Conservation (phyloP, 176 grass and related monocot species). For the Oryza australiensis region DNA sequence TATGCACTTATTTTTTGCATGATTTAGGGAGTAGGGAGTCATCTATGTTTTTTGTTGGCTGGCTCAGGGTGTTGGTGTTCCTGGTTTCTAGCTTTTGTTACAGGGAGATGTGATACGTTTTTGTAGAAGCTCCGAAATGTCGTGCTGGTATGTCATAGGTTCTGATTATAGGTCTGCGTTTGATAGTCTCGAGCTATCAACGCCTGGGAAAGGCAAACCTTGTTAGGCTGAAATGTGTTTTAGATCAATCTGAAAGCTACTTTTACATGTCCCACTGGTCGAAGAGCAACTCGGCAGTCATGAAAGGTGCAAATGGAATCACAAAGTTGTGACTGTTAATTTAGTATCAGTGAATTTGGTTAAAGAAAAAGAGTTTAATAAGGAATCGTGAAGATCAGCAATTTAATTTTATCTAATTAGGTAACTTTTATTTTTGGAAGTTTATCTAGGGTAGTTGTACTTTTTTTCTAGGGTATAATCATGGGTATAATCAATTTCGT, state of each 20-base stretch:
- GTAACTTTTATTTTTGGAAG: no score
- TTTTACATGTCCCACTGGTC: not conserved
- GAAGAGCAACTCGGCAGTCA: no score
- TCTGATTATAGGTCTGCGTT: not conserved
- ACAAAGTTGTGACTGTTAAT: not conserved
- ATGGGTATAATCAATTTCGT: no score
- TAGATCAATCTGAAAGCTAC: not conserved
- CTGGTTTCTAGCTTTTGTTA: not conserved
- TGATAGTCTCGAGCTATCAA: not conserved
- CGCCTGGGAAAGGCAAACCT: not conserved
- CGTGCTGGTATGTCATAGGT: not conserved
- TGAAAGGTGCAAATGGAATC: not conserved
- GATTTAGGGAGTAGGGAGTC: slow-evolving; percentile 26
- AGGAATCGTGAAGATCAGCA: no score
- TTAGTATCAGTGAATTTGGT: no score
- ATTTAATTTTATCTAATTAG: no score
- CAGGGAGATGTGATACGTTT: not conserved
- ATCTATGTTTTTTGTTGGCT: slow-evolving; percentile 38
- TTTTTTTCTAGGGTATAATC: no score
- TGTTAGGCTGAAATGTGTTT: not conserved
- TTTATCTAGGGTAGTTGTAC: no score
- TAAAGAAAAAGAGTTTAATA: no score
- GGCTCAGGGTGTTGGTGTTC: slow-evolving; percentile 15
- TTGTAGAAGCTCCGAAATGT: not conserved
- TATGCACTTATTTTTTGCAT: slow-evolving; percentile 2